Evolutionary conservation across 1,139 yeast genomes (phyloP).

Genomic region (Pichiaceae sp.): DNA sequence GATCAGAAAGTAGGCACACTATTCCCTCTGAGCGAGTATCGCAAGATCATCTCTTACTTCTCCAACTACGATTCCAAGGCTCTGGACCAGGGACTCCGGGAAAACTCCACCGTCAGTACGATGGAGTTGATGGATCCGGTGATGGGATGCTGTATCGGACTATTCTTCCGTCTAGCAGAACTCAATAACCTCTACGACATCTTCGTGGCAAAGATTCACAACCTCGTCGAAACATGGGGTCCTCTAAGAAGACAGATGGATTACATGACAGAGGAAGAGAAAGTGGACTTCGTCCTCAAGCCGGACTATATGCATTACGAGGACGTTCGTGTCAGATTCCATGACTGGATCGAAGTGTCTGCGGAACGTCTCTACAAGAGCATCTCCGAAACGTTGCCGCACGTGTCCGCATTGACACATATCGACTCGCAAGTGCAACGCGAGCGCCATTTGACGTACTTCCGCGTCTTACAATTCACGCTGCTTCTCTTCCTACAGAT

Average conservation of each 20-base stretch:
- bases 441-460: constrained; percentile 11
- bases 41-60: constrained; percentile 2
- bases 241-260: constrained; percentile 5
- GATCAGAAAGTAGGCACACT: constrained; percentile 13
- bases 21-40: constrained; percentile 15
- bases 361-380: constrained; percentile 7
- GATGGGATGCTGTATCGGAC: constrained; percentile 13
- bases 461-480: constrained; percentile 14
- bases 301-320: constrained; percentile 11
- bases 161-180: constrained; percentile 15
- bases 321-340: constrained; percentile 11
- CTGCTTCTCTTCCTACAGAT: constrained; percentile 13
- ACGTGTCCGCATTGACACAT: constrained; percentile 2
- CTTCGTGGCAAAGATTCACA: constrained; percentile 6
- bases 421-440: constrained; percentile 2
- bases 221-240: constrained; percentile 6
- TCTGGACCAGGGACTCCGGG: not conserved
- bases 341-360: constrained; percentile 15
- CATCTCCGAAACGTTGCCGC: constrained; percentile 9
- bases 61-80: not conserved
- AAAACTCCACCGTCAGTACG: not conserved
- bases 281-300: constrained; percentile 7
- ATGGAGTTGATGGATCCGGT: constrained; percentile 8
- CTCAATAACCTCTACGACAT: constrained; percentile 16
- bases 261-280: constrained; percentile 1